These are phyloP conservation scores for Kwoniella dejecticola DNA, from an alignment of 768 basidiomycete genomes.

Conservation along the genomic window DNA sequence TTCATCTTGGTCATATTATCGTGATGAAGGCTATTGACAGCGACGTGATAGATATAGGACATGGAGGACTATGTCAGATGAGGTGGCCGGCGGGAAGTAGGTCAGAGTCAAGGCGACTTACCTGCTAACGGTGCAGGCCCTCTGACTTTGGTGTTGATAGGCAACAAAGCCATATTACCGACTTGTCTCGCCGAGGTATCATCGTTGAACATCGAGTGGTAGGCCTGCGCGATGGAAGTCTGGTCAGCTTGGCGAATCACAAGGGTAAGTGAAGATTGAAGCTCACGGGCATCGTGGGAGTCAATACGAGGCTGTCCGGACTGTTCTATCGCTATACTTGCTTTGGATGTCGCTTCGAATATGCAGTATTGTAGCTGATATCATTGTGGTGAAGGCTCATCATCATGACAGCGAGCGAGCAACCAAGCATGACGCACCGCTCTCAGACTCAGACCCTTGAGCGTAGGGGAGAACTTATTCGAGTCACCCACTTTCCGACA, in stretches of 20 bases:
- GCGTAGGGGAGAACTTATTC: too few relatives aligned
- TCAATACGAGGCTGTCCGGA: too few relatives aligned
- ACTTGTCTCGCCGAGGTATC: conserved; percentile 75
- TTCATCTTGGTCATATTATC: not conserved
- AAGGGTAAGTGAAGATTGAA: not conserved
- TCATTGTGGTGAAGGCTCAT: too few relatives aligned
- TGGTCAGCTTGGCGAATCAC: not conserved
- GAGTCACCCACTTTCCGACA: too few relatives aligned
- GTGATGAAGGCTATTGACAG: not conserved
- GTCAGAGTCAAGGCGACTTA: too few relatives aligned
- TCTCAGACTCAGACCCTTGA: too few relatives aligned
- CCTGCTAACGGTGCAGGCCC: conserved; percentile 79
- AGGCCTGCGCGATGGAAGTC: conserved; percentile 66
- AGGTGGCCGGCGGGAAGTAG: too few relatives aligned
- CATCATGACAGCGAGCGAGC: too few relatives aligned
- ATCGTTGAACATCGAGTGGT: conserved; percentile 86
- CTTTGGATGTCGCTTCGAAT: not conserved
- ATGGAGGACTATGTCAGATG: too few relatives aligned
- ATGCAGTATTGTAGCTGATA: not conserved
- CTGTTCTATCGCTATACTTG: not conserved
- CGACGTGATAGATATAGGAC: not conserved
- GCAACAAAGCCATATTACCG: conserved; percentile 86
- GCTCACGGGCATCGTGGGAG: conserved; percentile 10
- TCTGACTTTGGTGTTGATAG: conserved; percentile 86
- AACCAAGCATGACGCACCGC: conserved; percentile 13